A percentile compares a stretch with the other conserved stretches of the same genome.
Evolutionary conservation across 768 basidiomycete species (phyloP).

Genomic region (Phallus indusiatus): DNA sequence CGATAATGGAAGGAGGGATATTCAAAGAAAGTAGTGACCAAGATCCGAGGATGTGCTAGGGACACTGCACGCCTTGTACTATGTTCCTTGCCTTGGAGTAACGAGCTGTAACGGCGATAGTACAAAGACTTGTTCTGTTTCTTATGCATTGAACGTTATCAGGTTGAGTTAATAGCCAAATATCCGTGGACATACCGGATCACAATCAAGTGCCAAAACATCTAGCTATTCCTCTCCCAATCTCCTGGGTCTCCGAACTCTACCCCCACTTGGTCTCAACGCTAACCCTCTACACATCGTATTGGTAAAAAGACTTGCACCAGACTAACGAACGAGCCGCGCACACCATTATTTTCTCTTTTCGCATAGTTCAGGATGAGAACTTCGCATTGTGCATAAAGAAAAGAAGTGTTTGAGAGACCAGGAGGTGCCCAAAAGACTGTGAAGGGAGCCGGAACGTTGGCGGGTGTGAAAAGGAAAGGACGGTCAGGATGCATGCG

Average conservation of each 20-base stretch:
- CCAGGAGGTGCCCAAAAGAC: neutral
- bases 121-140: too few species aligned
- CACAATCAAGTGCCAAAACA: neutral
- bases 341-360: too few species aligned
- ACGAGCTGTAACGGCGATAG: too few species aligned
- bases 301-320: neutral
- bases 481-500: neutral
- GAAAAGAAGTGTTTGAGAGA: too few species aligned
- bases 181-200: neutral
- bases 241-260: neutral
- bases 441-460: neutral
- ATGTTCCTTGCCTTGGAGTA: too few species aligned
- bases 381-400: too few species aligned
- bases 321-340: neutral
- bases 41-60: too few species aligned
- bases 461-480: neutral
- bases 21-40: too few species aligned
- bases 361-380: too few species aligned
- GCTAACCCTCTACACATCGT: neutral
- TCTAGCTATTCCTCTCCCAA: neutral
- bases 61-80: too few species aligned
- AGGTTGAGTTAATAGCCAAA: neutral
- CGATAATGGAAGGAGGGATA: too few species aligned
- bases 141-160: neutral
- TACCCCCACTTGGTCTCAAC: neutral